Base-by-base conservation (phyloP, 2,329 filamentous ascomycete genomes). In the Sarocladium oryzae region DNA sequence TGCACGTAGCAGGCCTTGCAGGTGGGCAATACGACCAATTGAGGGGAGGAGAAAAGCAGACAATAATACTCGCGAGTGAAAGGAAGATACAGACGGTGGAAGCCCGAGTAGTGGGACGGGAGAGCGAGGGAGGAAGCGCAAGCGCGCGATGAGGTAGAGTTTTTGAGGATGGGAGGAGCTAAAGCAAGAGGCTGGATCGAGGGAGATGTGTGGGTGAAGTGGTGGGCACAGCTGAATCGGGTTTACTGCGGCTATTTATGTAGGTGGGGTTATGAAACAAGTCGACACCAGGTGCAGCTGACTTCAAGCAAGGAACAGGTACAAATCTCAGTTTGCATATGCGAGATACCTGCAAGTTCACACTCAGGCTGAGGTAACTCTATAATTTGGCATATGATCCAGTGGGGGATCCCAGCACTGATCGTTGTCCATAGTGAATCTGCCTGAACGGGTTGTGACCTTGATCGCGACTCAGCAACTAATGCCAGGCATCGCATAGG, bases 1-100 rank as follows among this genome's bases (percentile, higher is more conserved):
- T 70, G 67, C 65, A 70, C 69, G 67, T 61, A 65, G 66, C 60
- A 56, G 63, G 66, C 64, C 66, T 51, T 37, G 50, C 7, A 53
- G 51, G 33, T 49, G 52, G n/a, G 58, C 46, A 35, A 36, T 26
- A 32, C 9, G 6, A 54, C 55, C 53, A 55, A 56, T 59, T 54
- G 49, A 48, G 38, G 53, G 52, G 54, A 54, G 50, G 55, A 52
- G 51, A 54, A 54, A 54, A 55, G 56, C 30, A 54, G 52, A 41
- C 54, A 58, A 49, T 35, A 16, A 36, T 9, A 46, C 8, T 33
- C 30, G 45, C 20, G 35, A 10, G 20, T 15, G 4, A 35, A 23
- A 37, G 3, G 30, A 49, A 37, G 32, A 32, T 49, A 55, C 53
- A 55, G 56, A 57, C 50, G 56, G 51, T 24, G 38, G 49, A 52